Percentiles rank a stretch among this genome's conserved stretches.
Conservation (phyloP, 441 rosid genomes). For the Populus hybrid region DNA sequence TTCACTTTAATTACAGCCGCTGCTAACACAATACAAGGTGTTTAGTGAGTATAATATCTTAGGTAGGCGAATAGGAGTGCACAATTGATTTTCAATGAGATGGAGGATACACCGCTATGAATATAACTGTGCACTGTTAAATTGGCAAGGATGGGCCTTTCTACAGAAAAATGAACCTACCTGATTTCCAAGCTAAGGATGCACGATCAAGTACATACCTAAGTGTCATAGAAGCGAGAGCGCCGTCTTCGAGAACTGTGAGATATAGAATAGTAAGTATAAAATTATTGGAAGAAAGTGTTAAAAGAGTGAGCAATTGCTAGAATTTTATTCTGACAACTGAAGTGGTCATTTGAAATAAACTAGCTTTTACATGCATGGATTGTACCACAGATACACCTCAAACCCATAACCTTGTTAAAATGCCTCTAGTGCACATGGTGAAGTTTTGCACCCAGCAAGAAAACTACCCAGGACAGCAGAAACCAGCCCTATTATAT, state of each 20-base stretch:
- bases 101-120: neutral
- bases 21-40: slow-evolving; percentile 11
- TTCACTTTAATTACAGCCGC: slow-evolving; percentile 6
- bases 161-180: slow-evolving; percentile 1
- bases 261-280: slow-evolving; percentile 23
- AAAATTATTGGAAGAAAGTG: slow-evolving; percentile 15
- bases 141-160: neutral
- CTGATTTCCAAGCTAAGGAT: neutral
- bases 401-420: neutral
- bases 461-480: neutral
- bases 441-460: neutral
- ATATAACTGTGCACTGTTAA: neutral
- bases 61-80: neutral
- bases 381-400: neutral
- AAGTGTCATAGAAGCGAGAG: slow-evolving; percentile 74
- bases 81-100: neutral
- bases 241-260: slow-evolving; percentile 72
- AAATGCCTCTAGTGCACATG: neutral
- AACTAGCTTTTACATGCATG: neutral
- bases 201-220: slow-evolving; percentile 36
- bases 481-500: neutral
- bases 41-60: neutral
- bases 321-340: neutral
- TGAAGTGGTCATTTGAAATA: neutral
- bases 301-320: neutral